A percentile compares a stretch with the other conserved stretches of the same genome.
Evolutionary conservation across 768 basidiomycete genomes (phyloP).

Genomic region (Ramaria sp.): DNA sequence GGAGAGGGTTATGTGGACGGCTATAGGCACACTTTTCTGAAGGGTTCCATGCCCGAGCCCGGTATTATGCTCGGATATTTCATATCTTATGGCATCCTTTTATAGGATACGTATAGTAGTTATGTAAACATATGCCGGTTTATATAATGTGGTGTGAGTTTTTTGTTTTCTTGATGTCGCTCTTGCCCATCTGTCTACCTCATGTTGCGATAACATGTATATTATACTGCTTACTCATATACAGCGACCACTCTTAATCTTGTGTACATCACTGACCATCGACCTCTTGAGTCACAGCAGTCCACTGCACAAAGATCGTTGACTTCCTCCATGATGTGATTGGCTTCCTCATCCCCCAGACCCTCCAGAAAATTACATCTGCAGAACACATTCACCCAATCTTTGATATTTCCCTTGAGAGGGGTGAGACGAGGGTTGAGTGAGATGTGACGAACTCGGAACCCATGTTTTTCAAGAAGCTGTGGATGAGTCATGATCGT

Average conservation of each 20-base stretch:
- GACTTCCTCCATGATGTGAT: slow-evolving; percentile 52
- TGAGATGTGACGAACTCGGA: slow-evolving; percentile 41
- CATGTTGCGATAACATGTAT: no score
- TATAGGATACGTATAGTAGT: no score
- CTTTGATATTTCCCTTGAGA: slow-evolving; percentile 39
- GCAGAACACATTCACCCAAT: slow-evolving; percentile 62
- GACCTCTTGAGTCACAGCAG: slow-evolving; percentile 44
- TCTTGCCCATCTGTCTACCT: no score
- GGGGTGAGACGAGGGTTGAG: slow-evolving; percentile 47
- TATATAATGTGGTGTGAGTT: no score
- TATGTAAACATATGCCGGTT: no score
- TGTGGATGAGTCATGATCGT: slow-evolving; percentile 17
- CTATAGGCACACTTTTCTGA: no score
- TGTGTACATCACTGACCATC: slow-evolving; percentile 67
- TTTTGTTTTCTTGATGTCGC: no score
- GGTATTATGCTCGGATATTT: no score
- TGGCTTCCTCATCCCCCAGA: slow-evolving; percentile 43
- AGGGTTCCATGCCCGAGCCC: no score
- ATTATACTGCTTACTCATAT: slow-evolving; percentile 16
- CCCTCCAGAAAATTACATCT: slow-evolving; percentile 47
- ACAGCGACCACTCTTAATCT: slow-evolving; percentile 55
- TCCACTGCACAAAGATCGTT: slow-evolving; percentile 44
- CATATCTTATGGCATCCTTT: no score
- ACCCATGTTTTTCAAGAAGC: slow-evolving; percentile 49
- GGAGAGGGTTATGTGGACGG: no score